phyloP scores from a whole-genome alignment of 2,329 filamentous ascomycete species.

The Fusarium veterinarium region DNA sequence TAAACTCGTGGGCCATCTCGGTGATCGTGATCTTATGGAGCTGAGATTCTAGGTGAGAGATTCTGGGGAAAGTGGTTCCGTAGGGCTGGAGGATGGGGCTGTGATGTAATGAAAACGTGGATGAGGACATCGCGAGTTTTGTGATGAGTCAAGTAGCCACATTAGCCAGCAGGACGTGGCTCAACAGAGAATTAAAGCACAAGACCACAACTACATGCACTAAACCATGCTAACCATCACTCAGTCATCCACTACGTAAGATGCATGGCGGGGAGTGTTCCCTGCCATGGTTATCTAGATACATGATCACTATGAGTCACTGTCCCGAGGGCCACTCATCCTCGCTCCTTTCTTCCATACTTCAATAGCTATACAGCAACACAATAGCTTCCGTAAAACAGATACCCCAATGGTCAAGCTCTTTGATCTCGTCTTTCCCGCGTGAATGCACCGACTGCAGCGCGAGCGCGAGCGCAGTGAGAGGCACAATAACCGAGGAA shows the following conservation, averaged over 20 bases:
- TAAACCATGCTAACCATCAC: too few species aligned
- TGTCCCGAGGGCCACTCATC: too few species aligned
- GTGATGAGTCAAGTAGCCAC: background rate
- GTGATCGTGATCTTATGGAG: background rate
- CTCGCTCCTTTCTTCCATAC: background rate
- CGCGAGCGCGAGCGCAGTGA: too few species aligned
- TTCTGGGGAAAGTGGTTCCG: constrained; percentile 10
- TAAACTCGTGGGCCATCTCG: constrained; percentile 28
- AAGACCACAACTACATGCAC: background rate
- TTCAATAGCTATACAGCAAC: too few species aligned
- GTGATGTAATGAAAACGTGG: background rate
- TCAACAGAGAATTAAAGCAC: background rate
- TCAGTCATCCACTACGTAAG: background rate
- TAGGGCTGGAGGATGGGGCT: constrained; percentile 8
- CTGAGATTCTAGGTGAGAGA: background rate
- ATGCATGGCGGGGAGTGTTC: background rate
- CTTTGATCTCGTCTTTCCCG: too few species aligned
- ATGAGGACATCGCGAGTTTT: background rate
- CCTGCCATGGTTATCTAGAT: background rate
- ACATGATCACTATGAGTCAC: background rate
- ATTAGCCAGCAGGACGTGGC: too few species aligned
- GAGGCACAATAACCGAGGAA: too few species aligned
- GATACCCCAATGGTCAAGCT: too few species aligned
- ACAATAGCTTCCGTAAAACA: too few species aligned
- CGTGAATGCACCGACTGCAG: too few species aligned